phyloP scores from a whole-genome alignment of 2,329 filamentous ascomycete genomes.

The Claviceps cyperi region DNA sequence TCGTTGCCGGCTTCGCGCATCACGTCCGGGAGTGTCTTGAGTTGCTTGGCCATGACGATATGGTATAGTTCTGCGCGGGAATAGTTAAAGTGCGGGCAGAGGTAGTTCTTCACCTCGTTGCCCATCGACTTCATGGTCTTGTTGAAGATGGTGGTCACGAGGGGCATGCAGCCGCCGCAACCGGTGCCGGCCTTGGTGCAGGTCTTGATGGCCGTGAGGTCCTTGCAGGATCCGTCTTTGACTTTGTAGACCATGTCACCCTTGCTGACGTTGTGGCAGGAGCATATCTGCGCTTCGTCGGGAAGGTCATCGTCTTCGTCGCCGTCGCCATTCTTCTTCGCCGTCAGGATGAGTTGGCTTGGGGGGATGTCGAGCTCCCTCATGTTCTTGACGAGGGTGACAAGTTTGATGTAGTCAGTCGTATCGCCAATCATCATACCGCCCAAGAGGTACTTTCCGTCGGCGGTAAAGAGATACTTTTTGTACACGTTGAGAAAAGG shows the following conservation, averaged over 20 bases:
- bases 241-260: conserved; percentile 59
- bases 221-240: conserved; percentile 68
- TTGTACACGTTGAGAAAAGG: conserved; percentile 84
- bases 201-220: conserved; percentile 67
- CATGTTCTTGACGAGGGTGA: conserved; percentile 73
- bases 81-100: conserved; percentile 74
- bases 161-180: conserved; percentile 78
- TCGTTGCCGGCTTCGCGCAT: conserved; percentile 68
- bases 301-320: conserved; percentile 61
- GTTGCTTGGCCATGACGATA: conserved; percentile 68
- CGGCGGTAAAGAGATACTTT: conserved; percentile 80
- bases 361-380: conserved; percentile 67
- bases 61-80: conserved; percentile 82
- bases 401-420: conserved; percentile 76
- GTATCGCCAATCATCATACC: conserved; percentile 97
- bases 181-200: conserved; percentile 88
- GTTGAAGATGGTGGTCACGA: conserved; percentile 83
- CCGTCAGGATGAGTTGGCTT: conserved; percentile 69
- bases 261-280: conserved; percentile 85
- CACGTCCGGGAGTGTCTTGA: conserved; percentile 57
- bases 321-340: conserved; percentile 50
- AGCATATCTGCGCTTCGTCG: conserved; percentile 81
- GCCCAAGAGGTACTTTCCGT: conserved; percentile 82
- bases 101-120: conserved; percentile 71
- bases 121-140: conserved; percentile 75